Percentiles rank a stretch among this genome's conserved stretches.
phyloP scores from a whole-genome alignment of 1,284 basidiomycete genomes.

The Sphaerobolus stellatus region DNA sequence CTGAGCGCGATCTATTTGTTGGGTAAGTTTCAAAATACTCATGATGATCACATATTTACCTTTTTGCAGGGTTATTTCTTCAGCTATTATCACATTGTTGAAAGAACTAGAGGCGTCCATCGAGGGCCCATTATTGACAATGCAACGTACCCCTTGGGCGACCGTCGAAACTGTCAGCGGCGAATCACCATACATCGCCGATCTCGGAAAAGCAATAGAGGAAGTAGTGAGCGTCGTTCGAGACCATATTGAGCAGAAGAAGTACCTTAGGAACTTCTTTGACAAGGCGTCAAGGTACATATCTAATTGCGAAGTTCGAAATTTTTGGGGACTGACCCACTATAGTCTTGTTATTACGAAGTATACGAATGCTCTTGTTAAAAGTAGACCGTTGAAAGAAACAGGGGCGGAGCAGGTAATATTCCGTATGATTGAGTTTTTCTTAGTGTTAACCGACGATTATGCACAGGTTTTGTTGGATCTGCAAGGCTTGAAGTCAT shows the following conservation, averaged over 20 bases:
- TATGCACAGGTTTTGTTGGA: conserved; percentile 83
- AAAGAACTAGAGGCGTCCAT: conserved; percentile 80
- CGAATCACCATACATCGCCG: conserved; percentile 76
- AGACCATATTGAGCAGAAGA: conserved; percentile 85
- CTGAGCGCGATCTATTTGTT: conserved; percentile 86
- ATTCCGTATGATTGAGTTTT: conserved; percentile 15
- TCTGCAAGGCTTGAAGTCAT: conserved; percentile 83
- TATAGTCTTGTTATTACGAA: conserved; percentile 75
- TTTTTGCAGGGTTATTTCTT: conserved; percentile 68
- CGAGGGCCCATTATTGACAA: conserved; percentile 72
- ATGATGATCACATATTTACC: conserved; percentile 8
- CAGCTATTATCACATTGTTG: conserved; percentile 74
- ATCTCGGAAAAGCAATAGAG: conserved; percentile 66
- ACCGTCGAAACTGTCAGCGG: conserved; percentile 80
- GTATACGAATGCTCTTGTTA: conserved; percentile 85
- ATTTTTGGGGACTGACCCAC: background rate
- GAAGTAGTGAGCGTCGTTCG: conserved; percentile 66
- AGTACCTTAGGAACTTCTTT: conserved; percentile 86
- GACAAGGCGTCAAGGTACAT: conserved; percentile 86
- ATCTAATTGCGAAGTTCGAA: background rate
- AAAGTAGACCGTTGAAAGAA: conserved; percentile 84
- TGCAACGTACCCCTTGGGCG: conserved; percentile 78
- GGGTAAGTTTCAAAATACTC: conserved; percentile 45
- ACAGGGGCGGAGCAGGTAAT: conserved; percentile 89
- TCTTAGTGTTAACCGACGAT: background rate